Percentiles rank a stretch among this genome's conserved stretches.
Evolutionary conservation across 106 monocot genomes (phyloP).

Genomic region (Phalaenopsis equestris): DNA sequence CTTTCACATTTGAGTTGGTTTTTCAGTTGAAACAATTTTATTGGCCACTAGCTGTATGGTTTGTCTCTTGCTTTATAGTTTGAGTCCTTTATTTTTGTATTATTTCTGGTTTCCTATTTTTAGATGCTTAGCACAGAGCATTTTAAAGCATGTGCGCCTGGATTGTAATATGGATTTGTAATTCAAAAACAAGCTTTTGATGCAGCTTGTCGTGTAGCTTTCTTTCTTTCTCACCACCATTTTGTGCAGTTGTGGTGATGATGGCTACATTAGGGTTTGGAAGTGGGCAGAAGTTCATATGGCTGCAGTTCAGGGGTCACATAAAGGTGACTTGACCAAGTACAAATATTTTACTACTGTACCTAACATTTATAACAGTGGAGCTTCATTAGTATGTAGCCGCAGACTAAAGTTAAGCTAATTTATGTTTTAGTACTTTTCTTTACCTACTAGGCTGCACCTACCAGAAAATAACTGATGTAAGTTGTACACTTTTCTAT

Average conservation of each 20-base stretch:
- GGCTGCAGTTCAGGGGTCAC: conserved; percentile 16
- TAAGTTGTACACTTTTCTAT: not conserved
- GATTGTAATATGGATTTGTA: not conserved
- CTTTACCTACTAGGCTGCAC: not conserved
- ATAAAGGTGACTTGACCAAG: conserved; percentile 29
- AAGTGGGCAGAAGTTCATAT: conserved; percentile 54
- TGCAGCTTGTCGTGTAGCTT: not conserved
- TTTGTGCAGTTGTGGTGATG: conserved; percentile 84
- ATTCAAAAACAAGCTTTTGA: not conserved
- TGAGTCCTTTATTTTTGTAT: not conserved
- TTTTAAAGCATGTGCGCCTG: not conserved
- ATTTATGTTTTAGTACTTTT: not conserved
- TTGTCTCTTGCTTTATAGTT: not conserved
- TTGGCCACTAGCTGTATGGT: not conserved
- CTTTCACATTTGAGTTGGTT: not conserved
- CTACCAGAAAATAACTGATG: not conserved
- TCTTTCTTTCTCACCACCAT: not conserved
- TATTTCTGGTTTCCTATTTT: not conserved
- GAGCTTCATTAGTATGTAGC: not conserved
- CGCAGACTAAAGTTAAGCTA: not conserved
- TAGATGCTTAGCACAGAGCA: not conserved
- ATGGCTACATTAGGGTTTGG: conserved; percentile 83
- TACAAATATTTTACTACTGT: not conserved
- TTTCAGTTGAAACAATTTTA: not conserved
- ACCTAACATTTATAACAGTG: not conserved